Percentiles rank a stretch among this genome's conserved stretches.
Evolutionary conservation across 2,329 filamentous ascomycete genomes (phyloP).

Genomic region (Cryphonectria parasitica): DNA sequence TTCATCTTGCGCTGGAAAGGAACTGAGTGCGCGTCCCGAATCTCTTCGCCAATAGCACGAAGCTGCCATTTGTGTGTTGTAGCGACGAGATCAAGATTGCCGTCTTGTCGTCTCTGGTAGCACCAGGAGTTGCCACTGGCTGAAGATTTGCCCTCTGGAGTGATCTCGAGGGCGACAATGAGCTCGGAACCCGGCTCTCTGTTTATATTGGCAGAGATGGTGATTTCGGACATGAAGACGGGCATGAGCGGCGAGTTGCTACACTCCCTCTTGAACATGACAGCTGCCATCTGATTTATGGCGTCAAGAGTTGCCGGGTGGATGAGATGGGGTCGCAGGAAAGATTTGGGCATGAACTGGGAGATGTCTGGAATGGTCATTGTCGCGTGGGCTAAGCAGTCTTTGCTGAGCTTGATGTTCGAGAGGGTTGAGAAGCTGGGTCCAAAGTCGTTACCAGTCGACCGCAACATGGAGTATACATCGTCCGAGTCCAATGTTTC

Average conservation of each 20-base stretch:
- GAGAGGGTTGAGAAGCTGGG: conserved; percentile 15
- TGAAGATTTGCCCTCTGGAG: conserved; percentile 12
- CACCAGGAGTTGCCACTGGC: conserved; percentile 19
- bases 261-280: conserved; percentile 22
- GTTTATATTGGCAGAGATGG: conserved; percentile 19
- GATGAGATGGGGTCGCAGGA: conserved; percentile 15
- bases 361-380: background rate
- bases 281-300: conserved; percentile 4
- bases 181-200: conserved; percentile 26
- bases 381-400: background rate
- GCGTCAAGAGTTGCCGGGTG: conserved; percentile 18
- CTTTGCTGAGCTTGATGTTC: background rate
- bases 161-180: conserved; percentile 21
- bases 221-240: conserved; percentile 20
- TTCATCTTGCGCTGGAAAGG: conserved; percentile 23
- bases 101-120: conserved; percentile 21
- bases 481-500: background rate
- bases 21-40: background rate
- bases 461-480: conserved; percentile 4
- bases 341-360: background rate
- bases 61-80: conserved; percentile 13
- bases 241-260: conserved; percentile 26
- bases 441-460: conserved; percentile 23
- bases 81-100: conserved; percentile 19
- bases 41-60: conserved; percentile 15